Evolutionary conservation across 805 yeast species (phyloP), one percentile per base, ranked within the genome.

Genomic region (Zygoascus bituminiphila): DNA sequence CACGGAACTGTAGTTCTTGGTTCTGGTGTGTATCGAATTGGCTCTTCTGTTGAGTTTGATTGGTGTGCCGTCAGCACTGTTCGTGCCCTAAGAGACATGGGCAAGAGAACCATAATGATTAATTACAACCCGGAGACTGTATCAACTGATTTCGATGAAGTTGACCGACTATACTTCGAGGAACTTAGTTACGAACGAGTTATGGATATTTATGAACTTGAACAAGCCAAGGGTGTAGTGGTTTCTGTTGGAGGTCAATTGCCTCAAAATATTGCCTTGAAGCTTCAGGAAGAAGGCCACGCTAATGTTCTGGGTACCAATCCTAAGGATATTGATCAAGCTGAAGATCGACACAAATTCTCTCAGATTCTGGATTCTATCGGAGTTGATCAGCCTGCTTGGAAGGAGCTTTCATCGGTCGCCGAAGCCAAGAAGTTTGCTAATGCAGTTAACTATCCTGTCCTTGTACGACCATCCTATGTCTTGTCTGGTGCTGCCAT

Each of bases 21-120:
- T 47, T 88, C 97, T n/a, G 98, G 98, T 74, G 98, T 93, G 45
- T 91, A 91, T 78, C 81, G 98, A 70, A 91, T 91, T 67, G 98
- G 98, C 51, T 89, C 97, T 1, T 88, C 97, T 26, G 98, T 91
- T 48, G 98, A 93, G 72, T 91, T 91, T 62, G 98, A 91, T 69
- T 91, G 98, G 98, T 91, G 98, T 76, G 98, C 98, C 48, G 98
- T 91, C 54, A 79, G 93, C 55, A 85, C 98, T 50, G 96, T 95
- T 49, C 82, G 97, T 66, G 88, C 97, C 40, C 79, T 91, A 60
- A 81, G 98, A 68, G 84, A 79, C 47, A 74, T 79, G 48, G 95
- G 95, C 55, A 82, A 81, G 67, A 86, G 82, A 70, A 91, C 98
- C 26, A 81, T 91, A 57, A 91, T 91, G 98, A 78, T 91, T 64